Percentiles rank a stretch among this genome's conserved stretches.
phyloP scores from a whole-genome alignment of 192 early-diverging fungal species.

The Coemansia sp. region DNA sequence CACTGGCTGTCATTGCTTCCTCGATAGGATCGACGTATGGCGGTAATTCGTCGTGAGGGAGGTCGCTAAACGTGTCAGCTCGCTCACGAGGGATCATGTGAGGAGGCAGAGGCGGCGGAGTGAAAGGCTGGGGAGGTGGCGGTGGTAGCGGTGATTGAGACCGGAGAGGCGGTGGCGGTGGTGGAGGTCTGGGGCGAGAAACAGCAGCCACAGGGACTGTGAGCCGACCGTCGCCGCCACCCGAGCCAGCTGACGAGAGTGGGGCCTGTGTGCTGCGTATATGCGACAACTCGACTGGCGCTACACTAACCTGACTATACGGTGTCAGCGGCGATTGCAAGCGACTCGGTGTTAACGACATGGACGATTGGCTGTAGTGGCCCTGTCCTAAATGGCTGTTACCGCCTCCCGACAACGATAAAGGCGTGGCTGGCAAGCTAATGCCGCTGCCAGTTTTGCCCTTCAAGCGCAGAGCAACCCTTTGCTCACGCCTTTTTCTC shows the following conservation, averaged over 20 bases:
- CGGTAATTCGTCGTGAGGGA: constrained; percentile 39
- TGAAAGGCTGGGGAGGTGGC: background rate
- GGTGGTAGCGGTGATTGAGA: background rate
- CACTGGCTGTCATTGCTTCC: constrained; percentile 27
- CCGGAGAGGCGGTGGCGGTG: background rate
- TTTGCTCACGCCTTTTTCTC: background rate
- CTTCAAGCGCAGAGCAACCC: background rate
- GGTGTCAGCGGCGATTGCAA: background rate
- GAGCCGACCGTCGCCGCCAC: background rate
- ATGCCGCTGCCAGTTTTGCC: background rate
- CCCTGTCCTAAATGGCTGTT: background rate
- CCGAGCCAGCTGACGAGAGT: background rate
- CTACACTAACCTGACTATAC: background rate
- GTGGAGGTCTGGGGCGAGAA: background rate
- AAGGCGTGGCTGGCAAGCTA: background rate
- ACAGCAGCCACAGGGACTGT: background rate
- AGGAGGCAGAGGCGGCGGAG: constrained; percentile 1
- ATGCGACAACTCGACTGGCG: background rate
- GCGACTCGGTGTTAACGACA: background rate
- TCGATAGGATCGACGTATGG: constrained; percentile 51
- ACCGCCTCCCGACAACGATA: background rate
- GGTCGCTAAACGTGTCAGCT: constrained; percentile 37
- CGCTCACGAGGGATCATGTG: constrained; percentile 16
- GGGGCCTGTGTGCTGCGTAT: background rate
- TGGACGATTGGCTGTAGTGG: constrained; percentile 1